Percentiles rank a stretch among this genome's conserved stretches.
Conservation (phyloP, 495 filamentous ascomycete species). For the Evernia prunastri region DNA sequence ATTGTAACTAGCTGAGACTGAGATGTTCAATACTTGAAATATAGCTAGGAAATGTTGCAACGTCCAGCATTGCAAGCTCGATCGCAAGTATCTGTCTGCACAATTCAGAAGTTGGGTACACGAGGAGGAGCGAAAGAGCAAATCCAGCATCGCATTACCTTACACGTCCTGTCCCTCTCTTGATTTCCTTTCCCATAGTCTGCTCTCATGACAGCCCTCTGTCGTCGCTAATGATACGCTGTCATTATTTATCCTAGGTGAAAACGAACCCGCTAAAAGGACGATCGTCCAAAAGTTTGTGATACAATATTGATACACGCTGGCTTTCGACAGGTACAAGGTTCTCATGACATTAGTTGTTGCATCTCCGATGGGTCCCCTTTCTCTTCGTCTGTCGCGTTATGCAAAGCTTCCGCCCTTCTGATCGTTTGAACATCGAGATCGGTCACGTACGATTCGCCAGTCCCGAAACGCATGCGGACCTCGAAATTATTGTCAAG, state of each 20-base stretch:
- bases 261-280: not conserved
- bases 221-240: not conserved
- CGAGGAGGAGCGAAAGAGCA: not conserved
- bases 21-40: not conserved
- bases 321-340: not conserved
- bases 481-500: slow-evolving; percentile 92
- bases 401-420: slow-evolving; percentile 72
- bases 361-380: slow-evolving; percentile 37
- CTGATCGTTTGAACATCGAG: slow-evolving; percentile 86
- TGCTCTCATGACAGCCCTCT: not conserved
- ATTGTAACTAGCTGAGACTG: not conserved
- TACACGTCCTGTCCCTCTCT: not conserved
- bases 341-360: not conserved
- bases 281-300: not conserved
- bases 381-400: slow-evolving; percentile 74
- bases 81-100: not conserved
- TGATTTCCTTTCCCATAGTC: not conserved
- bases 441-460: slow-evolving; percentile 76
- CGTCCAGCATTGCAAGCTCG: not conserved
- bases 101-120: not conserved
- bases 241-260: not conserved
- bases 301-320: slow-evolving; percentile 11
- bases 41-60: not conserved
- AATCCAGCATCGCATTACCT: not conserved
- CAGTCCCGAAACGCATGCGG: slow-evolving; percentile 64